Base-by-base conservation (phyloP, 768 basidiomycete genomes). In the Russula griseocarnosa region DNA sequence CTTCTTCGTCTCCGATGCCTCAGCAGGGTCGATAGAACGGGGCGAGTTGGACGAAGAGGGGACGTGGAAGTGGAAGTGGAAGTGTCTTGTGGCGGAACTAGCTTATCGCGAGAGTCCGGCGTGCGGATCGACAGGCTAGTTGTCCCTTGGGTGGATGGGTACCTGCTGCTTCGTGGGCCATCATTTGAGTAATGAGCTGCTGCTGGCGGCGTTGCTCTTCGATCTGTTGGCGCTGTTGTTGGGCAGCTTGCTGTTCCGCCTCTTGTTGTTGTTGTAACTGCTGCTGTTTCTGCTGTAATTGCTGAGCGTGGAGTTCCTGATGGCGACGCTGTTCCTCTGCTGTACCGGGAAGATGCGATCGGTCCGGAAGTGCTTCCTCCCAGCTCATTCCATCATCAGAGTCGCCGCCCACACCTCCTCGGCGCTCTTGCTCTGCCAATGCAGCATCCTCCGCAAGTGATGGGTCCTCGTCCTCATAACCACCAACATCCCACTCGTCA, bases 351-450 rank as follows among this genome's bases (percentile, higher is more conserved):
- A 74, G 69, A 50, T 66, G 16, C 5, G 71, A 73, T 59, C 79
- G 78, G 58, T 82, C 83, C 3, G 83, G 85, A 13, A 79, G 81
- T 42, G 79, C 74, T 59, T 92, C 89, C 54, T 94, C 92, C 94
- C 94, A 95, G 64, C 83, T 82, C 84, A 95, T 90, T 3, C 86
- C 88, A 70, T 94, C 88, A 70, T 94, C 93, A 65, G 82, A 83
- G 57, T 89, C 88, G 79, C 38, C 58, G 79, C 57, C 57, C 34
- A 38, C 63, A 16, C 26, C 54, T 44, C 51, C 58, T 22, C 58
- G 59, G 49, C 49, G 59, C 36, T 52, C 83, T 22, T 77, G 77
- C 55, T 79, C 78, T 61, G 75, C 71, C n/a, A 74, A 71, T 62
- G 79, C 82, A 69, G 85, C 81, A 24, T 84, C 83, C 40, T 82